Evolutionary conservation across 371 early-diverging fungal species (phyloP).

Genomic region (Aphelidium insulamus): DNA sequence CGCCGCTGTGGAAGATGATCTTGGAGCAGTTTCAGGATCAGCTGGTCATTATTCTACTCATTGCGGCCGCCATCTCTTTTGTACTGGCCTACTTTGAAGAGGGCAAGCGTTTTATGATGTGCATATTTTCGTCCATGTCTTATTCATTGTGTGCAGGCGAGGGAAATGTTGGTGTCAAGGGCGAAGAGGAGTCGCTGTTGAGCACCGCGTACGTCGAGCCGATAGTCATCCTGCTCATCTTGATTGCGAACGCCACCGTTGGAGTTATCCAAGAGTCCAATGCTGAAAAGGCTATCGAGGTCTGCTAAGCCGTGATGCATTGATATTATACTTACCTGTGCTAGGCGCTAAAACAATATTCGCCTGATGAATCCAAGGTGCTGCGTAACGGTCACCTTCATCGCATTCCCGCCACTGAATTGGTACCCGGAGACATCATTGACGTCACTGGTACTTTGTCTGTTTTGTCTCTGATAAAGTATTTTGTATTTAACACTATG

Average conservation of each 20-base stretch:
- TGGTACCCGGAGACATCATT: conserved; percentile 94
- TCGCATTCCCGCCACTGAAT: conserved; percentile 46
- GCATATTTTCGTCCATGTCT: no score
- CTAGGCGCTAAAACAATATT: conserved; percentile 72
- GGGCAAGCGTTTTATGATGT: no score
- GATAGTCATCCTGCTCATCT: conserved; percentile 77
- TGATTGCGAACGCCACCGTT: conserved; percentile 90
- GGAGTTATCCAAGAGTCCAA: conserved; percentile 89
- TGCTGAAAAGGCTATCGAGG: conserved; percentile 90
- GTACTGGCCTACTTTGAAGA: conserved; percentile 77
- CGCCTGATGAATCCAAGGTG: conserved; percentile 84
- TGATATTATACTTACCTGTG: background rate
- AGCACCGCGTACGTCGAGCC: conserved; percentile 87
- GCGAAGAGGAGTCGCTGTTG: conserved; percentile 7
- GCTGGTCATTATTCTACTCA: conserved; percentile 77
- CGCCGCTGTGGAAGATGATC: conserved; percentile 76
- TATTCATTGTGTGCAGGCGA: no score
- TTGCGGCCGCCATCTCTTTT: conserved; percentile 77
- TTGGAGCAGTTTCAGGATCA: conserved; percentile 93
- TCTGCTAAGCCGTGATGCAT: conserved; percentile 5
- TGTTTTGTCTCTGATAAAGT: conserved; percentile 4
- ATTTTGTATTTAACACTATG: conserved; percentile 1
- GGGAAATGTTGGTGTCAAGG: conserved; percentile 14
- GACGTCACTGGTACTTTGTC: conserved; percentile 52
- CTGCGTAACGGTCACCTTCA: conserved; percentile 42